Evolutionary conservation across 768 basidiomycete genomes (phyloP).

Genomic region (Boletus reticulatus): DNA sequence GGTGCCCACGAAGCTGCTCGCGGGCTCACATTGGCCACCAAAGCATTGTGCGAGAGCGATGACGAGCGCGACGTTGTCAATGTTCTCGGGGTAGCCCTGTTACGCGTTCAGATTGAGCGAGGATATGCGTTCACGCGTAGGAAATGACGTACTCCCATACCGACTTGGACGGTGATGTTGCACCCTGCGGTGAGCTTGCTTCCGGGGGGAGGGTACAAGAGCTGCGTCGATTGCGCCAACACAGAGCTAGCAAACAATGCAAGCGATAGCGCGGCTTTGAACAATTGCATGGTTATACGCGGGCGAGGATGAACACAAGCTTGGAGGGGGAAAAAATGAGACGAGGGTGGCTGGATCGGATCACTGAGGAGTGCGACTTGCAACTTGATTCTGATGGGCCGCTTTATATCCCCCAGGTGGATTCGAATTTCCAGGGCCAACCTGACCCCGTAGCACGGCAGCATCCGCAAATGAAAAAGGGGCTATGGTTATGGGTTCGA

Average conservation of each 20-base stretch:
- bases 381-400: not conserved
- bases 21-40: slow-evolving; percentile 20
- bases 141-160: slow-evolving; percentile 14
- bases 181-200: slow-evolving; percentile 7
- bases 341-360: not conserved
- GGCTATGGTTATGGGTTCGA: not conserved
- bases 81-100: slow-evolving; percentile 21
- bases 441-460: no score
- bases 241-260: slow-evolving; percentile 9
- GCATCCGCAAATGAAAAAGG: not conserved
- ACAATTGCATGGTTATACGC: slow-evolving; percentile 11
- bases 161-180: slow-evolving; percentile 13
- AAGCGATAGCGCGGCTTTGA: slow-evolving; percentile 15
- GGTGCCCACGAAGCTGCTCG: slow-evolving; percentile 25
- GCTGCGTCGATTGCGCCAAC: slow-evolving; percentile 13
- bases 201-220: slow-evolving; percentile 10
- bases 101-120: not conserved
- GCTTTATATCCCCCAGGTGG: slow-evolving; percentile 16
- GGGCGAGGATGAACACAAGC: not conserved
- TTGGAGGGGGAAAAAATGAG: not conserved
- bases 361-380: no score
- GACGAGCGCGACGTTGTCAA: slow-evolving; percentile 29
- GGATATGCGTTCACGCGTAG: not conserved
- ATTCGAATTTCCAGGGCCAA: not conserved
- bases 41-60: slow-evolving; percentile 32